phyloP scores from a whole-genome alignment of 2,329 filamentous ascomycete species.

The Pseudogymnoascus sp. region DNA sequence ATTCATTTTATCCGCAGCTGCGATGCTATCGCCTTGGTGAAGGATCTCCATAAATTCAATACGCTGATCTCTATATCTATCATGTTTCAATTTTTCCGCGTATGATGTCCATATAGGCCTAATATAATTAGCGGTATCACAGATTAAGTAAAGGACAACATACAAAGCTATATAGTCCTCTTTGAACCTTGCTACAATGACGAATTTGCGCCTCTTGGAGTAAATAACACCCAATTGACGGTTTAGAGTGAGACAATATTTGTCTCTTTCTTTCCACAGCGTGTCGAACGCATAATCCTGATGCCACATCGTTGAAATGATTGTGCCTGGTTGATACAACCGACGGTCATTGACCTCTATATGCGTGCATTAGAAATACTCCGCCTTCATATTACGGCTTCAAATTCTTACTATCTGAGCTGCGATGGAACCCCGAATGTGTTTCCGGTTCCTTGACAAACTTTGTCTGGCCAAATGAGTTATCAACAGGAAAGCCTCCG shows the following conservation, averaged over 20 bases:
- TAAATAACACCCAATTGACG: neutral
- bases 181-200: neutral
- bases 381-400: neutral
- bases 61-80: neutral
- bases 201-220: neutral
- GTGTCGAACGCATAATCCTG: neutral
- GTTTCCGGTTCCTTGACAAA: neutral
- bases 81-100: neutral
- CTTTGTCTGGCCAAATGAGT: neutral
- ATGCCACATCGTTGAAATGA: neutral
- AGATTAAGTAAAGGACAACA: neutral
- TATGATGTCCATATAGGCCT: neutral
- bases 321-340: neutral
- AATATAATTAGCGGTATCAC: neutral
- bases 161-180: neutral
- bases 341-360: neutral
- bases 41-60: neutral
- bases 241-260: neutral
- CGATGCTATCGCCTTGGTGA: neutral
- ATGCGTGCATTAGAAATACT: neutral
- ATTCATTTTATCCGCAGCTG: neutral
- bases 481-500: neutral
- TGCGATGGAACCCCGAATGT: neutral
- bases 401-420: neutral
- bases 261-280: neutral